Evolutionary conservation across 352 stramenopile species (phyloP), one percentile per base, ranked within the genome.

Genomic region (Chrysophaeum taylorii): DNA sequence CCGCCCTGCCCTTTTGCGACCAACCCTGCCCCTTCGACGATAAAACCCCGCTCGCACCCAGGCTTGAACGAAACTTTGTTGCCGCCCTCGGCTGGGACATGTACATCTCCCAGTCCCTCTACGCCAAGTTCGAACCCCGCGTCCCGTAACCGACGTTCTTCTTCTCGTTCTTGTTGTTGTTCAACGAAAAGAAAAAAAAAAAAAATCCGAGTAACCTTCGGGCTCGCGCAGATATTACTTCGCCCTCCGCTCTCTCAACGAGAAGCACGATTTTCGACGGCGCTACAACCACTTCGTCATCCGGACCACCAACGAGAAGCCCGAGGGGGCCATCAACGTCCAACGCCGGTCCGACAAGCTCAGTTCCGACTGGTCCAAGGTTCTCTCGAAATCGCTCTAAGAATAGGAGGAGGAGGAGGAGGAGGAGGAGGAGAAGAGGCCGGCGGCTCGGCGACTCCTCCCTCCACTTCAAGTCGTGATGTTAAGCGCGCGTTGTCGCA

Each of bases 191-290:
- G n/a, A n/a, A n/a, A n/a, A n/a, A n/a, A n/a, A n/a, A n/a, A n/a
- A n/a, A n/a, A n/a, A n/a, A n/a, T 72, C 23, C 38, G 45, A 33
- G 31, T 15, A 42, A 27, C 52, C 27, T 61, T 9, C 35, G 80
- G 74, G 60, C 71, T 80, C 18, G 86, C 94, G 94, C 70, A 98
- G 98, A 79, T 98, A 98, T 78, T 98, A 98, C 84, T 99, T 99
- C 80, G 95, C 94, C 29, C 78, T 99, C 50, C 88, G 95, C 53
- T 83, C 79, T n/a, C 74, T 89, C 15, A 76, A 84, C 0, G 83
- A 89, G 73, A 87, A 87, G 75, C 75, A 80, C 54, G 82, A 86
- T 63, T 89, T 88, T 72, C 74, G 82, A 35, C 75, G 84, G 31
- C 71, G 79, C n/a, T 89, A 87, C 69, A 86, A 86, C 71, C 71